A percentile compares a stretch with the other conserved stretches of the same genome.
Conservation (phyloP, 495 filamentous ascomycete genomes). For the Daldinia grandis region DNA sequence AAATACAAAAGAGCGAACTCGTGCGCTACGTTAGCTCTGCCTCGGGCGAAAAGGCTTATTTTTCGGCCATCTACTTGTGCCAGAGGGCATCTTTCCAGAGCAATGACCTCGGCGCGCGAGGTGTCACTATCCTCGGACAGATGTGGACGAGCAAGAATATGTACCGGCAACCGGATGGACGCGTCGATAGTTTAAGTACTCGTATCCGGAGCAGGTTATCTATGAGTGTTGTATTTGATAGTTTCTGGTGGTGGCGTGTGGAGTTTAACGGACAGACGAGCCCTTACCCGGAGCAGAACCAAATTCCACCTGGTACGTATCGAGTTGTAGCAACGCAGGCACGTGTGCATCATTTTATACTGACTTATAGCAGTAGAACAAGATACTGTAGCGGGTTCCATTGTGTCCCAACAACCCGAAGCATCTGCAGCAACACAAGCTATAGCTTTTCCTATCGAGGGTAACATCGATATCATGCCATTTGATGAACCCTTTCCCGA, state of each 20-base stretch:
- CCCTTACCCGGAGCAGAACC: neutral
- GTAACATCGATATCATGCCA: neutral
- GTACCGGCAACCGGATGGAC: neutral
- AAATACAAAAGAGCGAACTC: neutral
- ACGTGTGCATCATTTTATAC: neutral
- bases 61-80: neutral
- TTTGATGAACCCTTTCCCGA: neutral
- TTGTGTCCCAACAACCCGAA: neutral
- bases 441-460: neutral
- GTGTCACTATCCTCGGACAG: neutral
- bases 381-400: neutral
- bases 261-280: neutral
- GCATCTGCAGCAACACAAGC: neutral
- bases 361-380: neutral
- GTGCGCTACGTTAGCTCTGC: neutral
- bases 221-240: neutral
- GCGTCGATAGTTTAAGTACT: neutral
- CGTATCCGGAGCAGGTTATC: neutral
- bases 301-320: neutral
- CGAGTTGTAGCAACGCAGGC: neutral
- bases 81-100: neutral
- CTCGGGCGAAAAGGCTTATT: neutral
- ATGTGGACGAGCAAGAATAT: constrained; percentile 1
- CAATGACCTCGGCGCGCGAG: neutral
- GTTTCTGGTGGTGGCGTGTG: neutral